Conservation (phyloP, 2,329 filamentous ascomycete species). For the Penicillium freii region DNA sequence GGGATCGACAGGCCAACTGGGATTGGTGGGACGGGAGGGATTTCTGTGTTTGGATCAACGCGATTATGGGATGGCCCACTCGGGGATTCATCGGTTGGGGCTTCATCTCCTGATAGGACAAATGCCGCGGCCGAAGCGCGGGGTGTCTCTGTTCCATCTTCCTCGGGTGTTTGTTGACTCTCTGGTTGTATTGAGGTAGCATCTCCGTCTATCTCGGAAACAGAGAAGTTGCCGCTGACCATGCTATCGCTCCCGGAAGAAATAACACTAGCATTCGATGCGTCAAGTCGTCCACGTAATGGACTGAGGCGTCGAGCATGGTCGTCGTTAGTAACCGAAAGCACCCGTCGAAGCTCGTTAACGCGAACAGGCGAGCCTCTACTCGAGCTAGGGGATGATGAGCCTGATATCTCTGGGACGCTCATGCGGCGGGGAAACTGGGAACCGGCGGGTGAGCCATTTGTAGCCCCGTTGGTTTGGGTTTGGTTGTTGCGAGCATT, state of each 20-base stretch:
- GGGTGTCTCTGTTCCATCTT: slow-evolving; percentile 35
- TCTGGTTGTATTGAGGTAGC: slow-evolving; percentile 30
- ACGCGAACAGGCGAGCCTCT: slow-evolving; percentile 48
- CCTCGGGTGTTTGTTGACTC: slow-evolving; percentile 18
- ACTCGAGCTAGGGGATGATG: slow-evolving; percentile 39
- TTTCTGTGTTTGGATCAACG: slow-evolving; percentile 27
- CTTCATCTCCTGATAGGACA: slow-evolving; percentile 18
- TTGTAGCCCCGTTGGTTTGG: slow-evolving; percentile 32
- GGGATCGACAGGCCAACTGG: slow-evolving; percentile 42
- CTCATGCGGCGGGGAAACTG: slow-evolving; percentile 38
- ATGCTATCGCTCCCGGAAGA: slow-evolving; percentile 48
- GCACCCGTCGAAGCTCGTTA: slow-evolving; percentile 49
- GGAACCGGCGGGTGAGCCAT: slow-evolving; percentile 33
- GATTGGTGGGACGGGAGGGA: slow-evolving; percentile 50
- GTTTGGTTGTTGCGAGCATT: slow-evolving; percentile 29
- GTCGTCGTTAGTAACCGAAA: slow-evolving; percentile 41
- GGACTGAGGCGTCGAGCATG: slow-evolving; percentile 43
- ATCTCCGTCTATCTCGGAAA: slow-evolving; percentile 36
- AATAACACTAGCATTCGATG: slow-evolving; percentile 34
- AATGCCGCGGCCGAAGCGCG: slow-evolving; percentile 27
- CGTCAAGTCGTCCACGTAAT: slow-evolving; percentile 39
- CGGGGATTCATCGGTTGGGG: slow-evolving; percentile 8
- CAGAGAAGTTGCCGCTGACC: slow-evolving; percentile 41
- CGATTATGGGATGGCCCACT: slow-evolving; percentile 8
- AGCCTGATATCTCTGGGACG: slow-evolving; percentile 35